phyloP scores from a whole-genome alignment of 129 eudicot genomes.

The Kitagawia praeruptora region DNA sequence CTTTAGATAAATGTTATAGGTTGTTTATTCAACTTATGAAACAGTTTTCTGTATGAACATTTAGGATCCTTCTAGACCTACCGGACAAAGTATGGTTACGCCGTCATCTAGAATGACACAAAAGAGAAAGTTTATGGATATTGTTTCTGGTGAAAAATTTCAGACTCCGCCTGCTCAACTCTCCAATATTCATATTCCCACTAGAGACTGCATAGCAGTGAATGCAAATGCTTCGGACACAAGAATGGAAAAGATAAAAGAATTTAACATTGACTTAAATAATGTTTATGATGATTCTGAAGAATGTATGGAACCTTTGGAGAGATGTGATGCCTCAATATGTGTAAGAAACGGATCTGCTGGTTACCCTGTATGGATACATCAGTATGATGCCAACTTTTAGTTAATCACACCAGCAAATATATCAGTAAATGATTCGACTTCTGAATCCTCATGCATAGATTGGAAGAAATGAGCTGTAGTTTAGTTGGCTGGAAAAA shows the following conservation, averaged over 20 bases:
- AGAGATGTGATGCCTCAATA: slow-evolving; percentile 29
- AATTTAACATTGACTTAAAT: slow-evolving; percentile 65
- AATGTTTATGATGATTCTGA: slow-evolving; percentile 68
- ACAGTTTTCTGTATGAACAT: slow-evolving; percentile 16
- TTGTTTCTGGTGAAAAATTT: slow-evolving; percentile 19
- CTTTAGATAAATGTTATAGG: not conserved
- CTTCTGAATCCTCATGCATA: no score
- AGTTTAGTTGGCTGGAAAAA: no score
- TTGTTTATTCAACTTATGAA: slow-evolving; percentile 11
- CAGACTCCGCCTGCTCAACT: slow-evolving; percentile 29
- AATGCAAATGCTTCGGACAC: slow-evolving; percentile 24
- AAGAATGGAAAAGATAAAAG: slow-evolving; percentile 32
- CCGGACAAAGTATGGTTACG: slow-evolving; percentile 20
- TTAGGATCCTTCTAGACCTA: slow-evolving; percentile 40
- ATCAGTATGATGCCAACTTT: no score
- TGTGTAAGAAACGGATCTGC: slow-evolving; percentile 21
- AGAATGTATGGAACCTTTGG: slow-evolving; percentile 39
- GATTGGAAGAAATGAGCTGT: no score
- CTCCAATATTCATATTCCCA: slow-evolving; percentile 15
- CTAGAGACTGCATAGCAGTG: slow-evolving; percentile 27
- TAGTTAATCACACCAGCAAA: no score
- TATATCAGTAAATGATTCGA: no score
- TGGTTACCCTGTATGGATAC: slow-evolving; percentile 36
- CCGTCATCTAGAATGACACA: slow-evolving; percentile 26
- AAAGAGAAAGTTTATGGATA: slow-evolving; percentile 17